Percentiles rank a stretch among this genome's conserved stretches.
Conservation (phyloP, 164 flowering plant genomes). For the Buxus sempervirens region DNA sequence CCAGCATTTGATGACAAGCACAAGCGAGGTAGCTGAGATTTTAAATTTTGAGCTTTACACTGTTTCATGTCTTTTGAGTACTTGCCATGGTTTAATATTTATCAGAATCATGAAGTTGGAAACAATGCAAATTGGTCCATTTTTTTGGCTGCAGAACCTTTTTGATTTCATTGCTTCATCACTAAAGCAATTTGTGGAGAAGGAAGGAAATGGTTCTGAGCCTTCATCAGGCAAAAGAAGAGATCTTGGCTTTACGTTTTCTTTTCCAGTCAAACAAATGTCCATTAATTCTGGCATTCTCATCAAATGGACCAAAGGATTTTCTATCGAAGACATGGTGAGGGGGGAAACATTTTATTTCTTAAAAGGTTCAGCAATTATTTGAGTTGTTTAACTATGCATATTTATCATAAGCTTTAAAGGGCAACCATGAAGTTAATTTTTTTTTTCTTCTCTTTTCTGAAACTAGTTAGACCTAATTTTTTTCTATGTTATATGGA, state of each 20-base stretch:
- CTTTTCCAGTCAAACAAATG: constrained; percentile 81
- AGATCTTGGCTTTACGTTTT: constrained; percentile 88
- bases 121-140: neutral
- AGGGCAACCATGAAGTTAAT: neutral
- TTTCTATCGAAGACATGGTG: constrained; percentile 71
- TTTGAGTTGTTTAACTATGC: too few species aligned
- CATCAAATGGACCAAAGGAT: constrained; percentile 91
- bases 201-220: constrained; percentile 39
- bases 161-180: constrained; percentile 76
- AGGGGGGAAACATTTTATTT: constrained; percentile 19
- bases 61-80: neutral
- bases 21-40: constrained; percentile 56
- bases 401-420: neutral
- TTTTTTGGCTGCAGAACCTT: constrained; percentile 53
- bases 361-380: too few species aligned
- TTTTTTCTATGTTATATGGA: neutral
- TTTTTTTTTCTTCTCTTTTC: neutral
- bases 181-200: constrained; percentile 62
- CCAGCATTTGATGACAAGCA: constrained; percentile 63
- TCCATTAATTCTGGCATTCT: constrained; percentile 74
- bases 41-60: neutral
- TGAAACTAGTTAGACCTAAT: neutral
- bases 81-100: neutral
- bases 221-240: constrained; percentile 34
- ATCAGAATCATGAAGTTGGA: neutral